Percentiles rank a stretch among this genome's conserved stretches.
Evolutionary conservation across 371 early-diverging fungal genomes (phyloP).

Genomic region (Conidiobolus incongruus): DNA sequence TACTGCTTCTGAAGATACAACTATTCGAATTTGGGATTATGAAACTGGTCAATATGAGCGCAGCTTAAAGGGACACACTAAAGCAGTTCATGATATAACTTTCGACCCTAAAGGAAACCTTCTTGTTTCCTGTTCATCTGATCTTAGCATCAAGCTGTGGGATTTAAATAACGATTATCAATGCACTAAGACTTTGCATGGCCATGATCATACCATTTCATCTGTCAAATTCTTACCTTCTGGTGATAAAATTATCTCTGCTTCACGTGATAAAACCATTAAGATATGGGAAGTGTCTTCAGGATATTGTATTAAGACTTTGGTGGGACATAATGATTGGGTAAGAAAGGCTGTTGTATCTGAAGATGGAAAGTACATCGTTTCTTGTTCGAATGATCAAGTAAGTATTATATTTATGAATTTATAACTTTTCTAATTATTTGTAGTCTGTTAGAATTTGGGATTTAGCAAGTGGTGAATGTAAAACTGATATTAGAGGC

Average conservation of each 20-base stretch:
- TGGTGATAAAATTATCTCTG: constrained; percentile 55
- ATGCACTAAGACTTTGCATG: constrained; percentile 61
- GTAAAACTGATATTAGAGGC: constrained; percentile 53
- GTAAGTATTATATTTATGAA: constrained; percentile 12
- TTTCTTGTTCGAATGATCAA: constrained; percentile 69
- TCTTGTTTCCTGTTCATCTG: constrained; percentile 69
- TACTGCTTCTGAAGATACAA: constrained; percentile 74
- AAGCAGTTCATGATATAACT: constrained; percentile 61
- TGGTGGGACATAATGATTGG: constrained; percentile 69
- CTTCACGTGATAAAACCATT: constrained; percentile 72
- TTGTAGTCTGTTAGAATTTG: constrained; percentile 54
- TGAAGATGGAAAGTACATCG: constrained; percentile 45
- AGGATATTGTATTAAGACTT: constrained; percentile 60
- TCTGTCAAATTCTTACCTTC: constrained; percentile 48
- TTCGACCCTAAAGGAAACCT: constrained; percentile 60
- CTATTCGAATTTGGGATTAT: constrained; percentile 77
- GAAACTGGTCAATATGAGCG: constrained; percentile 77
- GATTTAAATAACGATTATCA: constrained; percentile 64
- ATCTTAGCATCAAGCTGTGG: constrained; percentile 79
- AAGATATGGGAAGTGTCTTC: constrained; percentile 73
- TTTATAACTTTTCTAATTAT: background rate
- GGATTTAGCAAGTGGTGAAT: constrained; percentile 51
- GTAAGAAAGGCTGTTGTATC: constrained; percentile 42
- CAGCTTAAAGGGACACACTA: constrained; percentile 82
- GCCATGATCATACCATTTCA: constrained; percentile 82